Base-by-base conservation (phyloP, 306 rosid genomes). In the Malus domestica region DNA sequence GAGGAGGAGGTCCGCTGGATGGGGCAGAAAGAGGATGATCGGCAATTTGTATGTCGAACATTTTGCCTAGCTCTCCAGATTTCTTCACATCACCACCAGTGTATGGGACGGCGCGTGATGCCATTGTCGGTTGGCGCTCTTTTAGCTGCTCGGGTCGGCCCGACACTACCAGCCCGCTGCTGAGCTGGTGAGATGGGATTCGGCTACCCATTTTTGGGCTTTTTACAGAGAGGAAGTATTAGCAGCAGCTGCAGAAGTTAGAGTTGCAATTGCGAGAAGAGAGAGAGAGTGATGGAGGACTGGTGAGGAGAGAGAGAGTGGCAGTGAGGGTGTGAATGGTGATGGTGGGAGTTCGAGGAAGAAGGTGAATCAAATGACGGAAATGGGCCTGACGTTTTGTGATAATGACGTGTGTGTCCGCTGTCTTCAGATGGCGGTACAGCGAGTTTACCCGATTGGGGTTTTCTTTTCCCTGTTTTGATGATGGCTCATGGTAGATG, bases 51-150 rank as follows among this genome's bases (percentile, higher is more conserved):
- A 95, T 88, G 51, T 92, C 97, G 58, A 95, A 87, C 99, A 95
- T 95, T 86, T 88, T 95, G 0, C 85, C 97, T 1, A 95, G 97
- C 76, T 95, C 99, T 0, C 97, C 99, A 42, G 99, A 95, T 75
- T 95, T 95, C 83, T 92, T 92, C 0, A 91, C 81, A 91, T 95
- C 99, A 2, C 99, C 97, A 72, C 99, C 99, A 16, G 97, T 95
- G 85, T 95, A 95, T 0, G 97, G 97, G 4, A 90, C 89, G 58
- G 99, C 88, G 49, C 99, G 91, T 27, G 97, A 87, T 16, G 86
- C 83, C 87, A 95, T 89, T 87, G 99, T 92, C 14, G 97, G 99
- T 23, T 29, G 91, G 0, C 91, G 90, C 69, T 92, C 97, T 71
- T 95, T 95, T 42, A 63, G 79, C 76, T 90, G 86, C 71, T 95